These are phyloP conservation scores for Tuber calosporum DNA, from an alignment of 495 filamentous ascomycete species.

Conservation along the genomic window DNA sequence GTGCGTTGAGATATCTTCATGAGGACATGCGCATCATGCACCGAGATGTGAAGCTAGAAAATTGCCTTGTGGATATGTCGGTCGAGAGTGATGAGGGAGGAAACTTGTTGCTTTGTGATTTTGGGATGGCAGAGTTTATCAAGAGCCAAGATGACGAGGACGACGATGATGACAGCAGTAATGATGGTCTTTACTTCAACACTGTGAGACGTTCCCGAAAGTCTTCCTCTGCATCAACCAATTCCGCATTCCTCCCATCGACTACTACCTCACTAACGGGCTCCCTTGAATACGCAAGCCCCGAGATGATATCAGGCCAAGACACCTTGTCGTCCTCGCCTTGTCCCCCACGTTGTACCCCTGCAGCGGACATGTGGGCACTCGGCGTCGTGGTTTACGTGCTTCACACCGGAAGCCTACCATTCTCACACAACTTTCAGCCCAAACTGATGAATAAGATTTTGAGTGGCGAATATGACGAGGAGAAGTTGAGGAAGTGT, in stretches of 20 bases:
- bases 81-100: slow-evolving; percentile 49
- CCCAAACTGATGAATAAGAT: slow-evolving; percentile 58
- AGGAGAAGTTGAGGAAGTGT: slow-evolving; percentile 45
- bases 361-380: slow-evolving; percentile 65
- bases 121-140: slow-evolving; percentile 69
- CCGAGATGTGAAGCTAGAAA: slow-evolving; percentile 70
- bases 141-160: slow-evolving; percentile 47
- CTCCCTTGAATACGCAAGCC: slow-evolving; percentile 36
- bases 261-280: slow-evolving; percentile 42
- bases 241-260: slow-evolving; percentile 27
- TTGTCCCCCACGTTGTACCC: slow-evolving; percentile 44
- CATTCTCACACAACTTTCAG: slow-evolving; percentile 58
- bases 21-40: slow-evolving; percentile 66
- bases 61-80: slow-evolving; percentile 61
- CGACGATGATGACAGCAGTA: slow-evolving; percentile 44
- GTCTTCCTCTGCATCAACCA: slow-evolving; percentile 38
- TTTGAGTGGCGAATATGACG: slow-evolving; percentile 55
- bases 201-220: slow-evolving; percentile 23
- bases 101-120: slow-evolving; percentile 62
- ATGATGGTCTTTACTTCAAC: slow-evolving; percentile 20
- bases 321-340: slow-evolving; percentile 7
- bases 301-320: slow-evolving; percentile 30
- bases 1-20: slow-evolving; percentile 64
- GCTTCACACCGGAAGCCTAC: slow-evolving; percentile 58
- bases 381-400: slow-evolving; percentile 62